Evolutionary conservation across 257 asterid genomes (phyloP), one percentile per base, ranked within the genome.

Genomic region (Nicotiana undulata): DNA sequence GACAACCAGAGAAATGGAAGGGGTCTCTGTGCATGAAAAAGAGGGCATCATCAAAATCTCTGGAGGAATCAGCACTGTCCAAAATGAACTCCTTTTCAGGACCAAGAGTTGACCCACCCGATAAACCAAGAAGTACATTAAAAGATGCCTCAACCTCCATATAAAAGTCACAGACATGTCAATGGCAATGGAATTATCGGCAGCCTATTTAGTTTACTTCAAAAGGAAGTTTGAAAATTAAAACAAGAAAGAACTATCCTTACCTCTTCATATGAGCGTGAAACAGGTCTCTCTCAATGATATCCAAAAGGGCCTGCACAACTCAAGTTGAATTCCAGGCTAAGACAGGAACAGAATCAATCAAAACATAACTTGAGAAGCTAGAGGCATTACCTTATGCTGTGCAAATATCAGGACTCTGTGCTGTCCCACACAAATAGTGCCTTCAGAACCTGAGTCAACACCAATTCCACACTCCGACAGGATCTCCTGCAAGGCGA

Each of bases 391-490:
- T 90, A 94, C 99, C 86, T 96, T 96, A 83, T 96, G 99, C 80
- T 94, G 99, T n/a, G 99, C 98, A 84, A 96, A 96, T 83, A 96
- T 96, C 86, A 96, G 89, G 80, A 96, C 96, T 77, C 99, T 89
- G 82, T 94, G 98, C 87, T 96, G 98, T 80, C 98, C 99, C 76
- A 89, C 86, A 53, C 90, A 81, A 64, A 96, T 80, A 68, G 91
- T 68, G 85, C 93, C 96, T 79, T 94, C 99, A 85, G 96, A 88
- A 82, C 88, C 87, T 75, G 97, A 91, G 44, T 96, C 98, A 55
- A 86, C 94, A 70, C 99, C 99, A 78, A 96, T 96, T 75, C 98
- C 99, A 86, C 99, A 96, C 93, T 96, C 99, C 87, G 94, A 98
- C 88, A 96, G 93, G 80, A 96, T 96, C 95, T 96, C 98, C 88